Evolutionary conservation across 1,284 basidiomycete genomes (phyloP).

Genomic region (Inonotus obliquus): DNA sequence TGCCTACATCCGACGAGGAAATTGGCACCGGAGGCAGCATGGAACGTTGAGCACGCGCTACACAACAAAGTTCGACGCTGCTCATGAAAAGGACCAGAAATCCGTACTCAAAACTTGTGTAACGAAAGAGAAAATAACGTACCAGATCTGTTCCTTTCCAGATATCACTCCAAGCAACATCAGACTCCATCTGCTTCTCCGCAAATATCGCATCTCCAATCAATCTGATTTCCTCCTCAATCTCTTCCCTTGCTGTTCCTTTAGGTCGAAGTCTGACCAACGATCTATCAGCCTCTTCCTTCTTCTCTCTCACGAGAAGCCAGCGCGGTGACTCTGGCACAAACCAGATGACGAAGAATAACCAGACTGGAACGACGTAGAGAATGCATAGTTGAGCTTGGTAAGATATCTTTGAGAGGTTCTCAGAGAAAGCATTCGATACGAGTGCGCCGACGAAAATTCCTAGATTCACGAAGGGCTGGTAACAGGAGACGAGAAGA

Average conservation of each 20-base stretch:
- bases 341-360: conserved; percentile 19
- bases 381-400: conserved; percentile 19
- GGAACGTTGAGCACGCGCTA: conserved; percentile 19
- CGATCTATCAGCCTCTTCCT: conserved; percentile 13
- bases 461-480: conserved; percentile 20
- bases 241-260: conserved; percentile 8
- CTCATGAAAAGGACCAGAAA: not conserved
- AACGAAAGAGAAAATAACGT: not conserved
- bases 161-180: conserved; percentile 18
- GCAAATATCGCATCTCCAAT: conserved; percentile 15
- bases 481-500: conserved; percentile 17
- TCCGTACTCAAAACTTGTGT: not conserved
- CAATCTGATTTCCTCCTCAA: conserved; percentile 17
- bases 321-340: conserved; percentile 21
- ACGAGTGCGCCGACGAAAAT: conserved; percentile 19
- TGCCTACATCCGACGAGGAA: conserved; percentile 15
- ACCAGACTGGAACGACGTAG: conserved; percentile 18
- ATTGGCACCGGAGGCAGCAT: conserved; percentile 18
- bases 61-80: conserved; percentile 20
- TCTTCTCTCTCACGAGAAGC: conserved; percentile 16
- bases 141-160: conserved; percentile 20
- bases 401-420: conserved; percentile 20
- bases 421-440: conserved; percentile 19
- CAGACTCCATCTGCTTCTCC: conserved; percentile 7
- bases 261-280: conserved; percentile 16